Conservation (phyloP, 2,329 filamentous ascomycete species). For the Neopestalotiopsis rosae region DNA sequence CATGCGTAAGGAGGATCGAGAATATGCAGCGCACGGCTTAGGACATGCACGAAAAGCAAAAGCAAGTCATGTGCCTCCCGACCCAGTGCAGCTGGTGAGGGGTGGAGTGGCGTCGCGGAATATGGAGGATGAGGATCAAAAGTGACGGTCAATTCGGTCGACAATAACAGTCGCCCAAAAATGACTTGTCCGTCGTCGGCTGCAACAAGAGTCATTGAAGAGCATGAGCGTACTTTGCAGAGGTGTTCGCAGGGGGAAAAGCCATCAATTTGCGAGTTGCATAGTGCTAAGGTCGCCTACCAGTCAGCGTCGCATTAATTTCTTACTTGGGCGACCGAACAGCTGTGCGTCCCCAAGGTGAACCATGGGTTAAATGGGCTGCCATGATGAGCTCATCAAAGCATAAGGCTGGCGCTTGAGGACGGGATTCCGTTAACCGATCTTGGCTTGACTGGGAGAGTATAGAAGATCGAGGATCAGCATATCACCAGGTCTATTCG, state of each 20-base stretch:
- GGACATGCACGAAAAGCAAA: neutral
- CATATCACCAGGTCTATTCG: neutral
- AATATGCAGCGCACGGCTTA: conserved; percentile 8
- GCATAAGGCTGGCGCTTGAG: neutral
- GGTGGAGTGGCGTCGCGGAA: neutral
- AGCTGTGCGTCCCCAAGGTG: neutral
- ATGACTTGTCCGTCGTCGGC: neutral
- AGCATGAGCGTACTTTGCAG: neutral
- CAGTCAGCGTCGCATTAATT: conserved; percentile 9
- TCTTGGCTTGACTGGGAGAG: neutral
- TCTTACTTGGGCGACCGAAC: conserved; percentile 6
- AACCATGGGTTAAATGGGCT: neutral
- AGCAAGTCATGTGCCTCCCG: neutral
- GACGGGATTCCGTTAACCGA: neutral
- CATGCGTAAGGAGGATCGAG: neutral
- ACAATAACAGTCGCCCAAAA: neutral
- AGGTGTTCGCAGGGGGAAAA: neutral
- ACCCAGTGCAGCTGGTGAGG: neutral
- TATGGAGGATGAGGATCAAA: neutral
- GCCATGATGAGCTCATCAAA: conserved; percentile 1
- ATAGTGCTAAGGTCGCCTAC: neutral
- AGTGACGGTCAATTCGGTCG: neutral
- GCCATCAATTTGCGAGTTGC: neutral
- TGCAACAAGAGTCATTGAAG: neutral
- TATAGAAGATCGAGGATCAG: neutral